Percentiles rank a stretch among this genome's conserved stretches.
These are phyloP conservation scores for Neltuma alba DNA, from an alignment of 306 rosid species.

Conservation along the genomic window DNA sequence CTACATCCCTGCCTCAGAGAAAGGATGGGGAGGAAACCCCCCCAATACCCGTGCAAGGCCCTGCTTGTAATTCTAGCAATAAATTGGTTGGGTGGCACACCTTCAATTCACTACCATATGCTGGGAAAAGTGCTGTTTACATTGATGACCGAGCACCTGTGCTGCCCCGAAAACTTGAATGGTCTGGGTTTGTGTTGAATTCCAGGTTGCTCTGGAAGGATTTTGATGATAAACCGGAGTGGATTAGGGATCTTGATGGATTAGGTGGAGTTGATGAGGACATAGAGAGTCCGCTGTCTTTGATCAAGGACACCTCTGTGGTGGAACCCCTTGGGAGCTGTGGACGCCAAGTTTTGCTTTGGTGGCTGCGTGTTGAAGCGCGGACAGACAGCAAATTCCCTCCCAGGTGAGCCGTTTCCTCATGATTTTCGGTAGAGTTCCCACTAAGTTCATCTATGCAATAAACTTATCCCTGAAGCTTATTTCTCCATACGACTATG, in stretches of 20 bases:
- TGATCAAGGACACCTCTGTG: slow-evolving; percentile 75
- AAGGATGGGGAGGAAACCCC: slow-evolving; percentile 55
- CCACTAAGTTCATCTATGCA: background rate
- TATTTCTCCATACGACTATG: background rate
- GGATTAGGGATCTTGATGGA: slow-evolving; percentile 78
- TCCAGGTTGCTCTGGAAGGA: slow-evolving; percentile 86
- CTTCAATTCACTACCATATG: slow-evolving; percentile 70
- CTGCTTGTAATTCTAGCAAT: slow-evolving; percentile 90
- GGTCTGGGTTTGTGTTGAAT: slow-evolving; percentile 97
- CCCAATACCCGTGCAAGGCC: slow-evolving; percentile 86
- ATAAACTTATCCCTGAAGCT: background rate
- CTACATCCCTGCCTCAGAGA: slow-evolving; percentile 35
- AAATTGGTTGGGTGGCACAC: slow-evolving; percentile 96
- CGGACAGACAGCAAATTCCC: slow-evolving; percentile 98
- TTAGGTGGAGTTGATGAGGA: slow-evolving; percentile 57
- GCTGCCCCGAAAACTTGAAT: slow-evolving; percentile 84
- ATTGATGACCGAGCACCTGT: slow-evolving; percentile 86
- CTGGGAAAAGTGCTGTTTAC: slow-evolving; percentile 68
- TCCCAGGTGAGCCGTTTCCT: slow-evolving; percentile 61
- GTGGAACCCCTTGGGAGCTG: slow-evolving; percentile 96
- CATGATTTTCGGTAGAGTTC: slow-evolving; percentile 5
- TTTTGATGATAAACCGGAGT: slow-evolving; percentile 76
- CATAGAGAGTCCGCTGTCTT: slow-evolving; percentile 77
- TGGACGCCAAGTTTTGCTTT: slow-evolving; percentile 89
- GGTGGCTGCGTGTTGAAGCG: slow-evolving; percentile 99